These are phyloP conservation scores for Lactuca saligna DNA, from an alignment of 129 eudicot species.

Conservation along the genomic window DNA sequence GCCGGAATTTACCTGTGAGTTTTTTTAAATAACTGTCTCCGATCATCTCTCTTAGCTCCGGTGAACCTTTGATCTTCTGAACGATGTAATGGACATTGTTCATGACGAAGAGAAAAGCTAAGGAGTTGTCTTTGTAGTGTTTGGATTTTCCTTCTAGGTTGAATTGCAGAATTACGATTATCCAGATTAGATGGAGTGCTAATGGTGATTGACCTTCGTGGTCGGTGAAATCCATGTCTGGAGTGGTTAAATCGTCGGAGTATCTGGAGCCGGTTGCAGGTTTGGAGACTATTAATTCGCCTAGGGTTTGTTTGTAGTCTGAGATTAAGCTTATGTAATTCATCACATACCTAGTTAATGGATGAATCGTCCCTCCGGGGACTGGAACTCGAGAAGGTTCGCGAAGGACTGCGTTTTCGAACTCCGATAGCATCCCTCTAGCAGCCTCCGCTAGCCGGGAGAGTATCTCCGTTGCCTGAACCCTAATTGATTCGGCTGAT, in stretches of 20 bases:
- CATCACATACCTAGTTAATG: slow-evolving; percentile 88
- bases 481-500: slow-evolving; percentile 52
- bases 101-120: slow-evolving; percentile 68
- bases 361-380: slow-evolving; percentile 89
- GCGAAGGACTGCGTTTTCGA: slow-evolving; percentile 66
- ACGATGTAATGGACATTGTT: slow-evolving; percentile 76
- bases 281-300: slow-evolving; percentile 56
- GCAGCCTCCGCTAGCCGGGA: slow-evolving; percentile 78
- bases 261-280: slow-evolving; percentile 61
- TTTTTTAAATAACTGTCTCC: slow-evolving; percentile 56
- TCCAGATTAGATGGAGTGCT: slow-evolving; percentile 67
- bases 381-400: slow-evolving; percentile 71
- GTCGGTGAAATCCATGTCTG: slow-evolving; percentile 63
- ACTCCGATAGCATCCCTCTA: slow-evolving; percentile 68
- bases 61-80: slow-evolving; percentile 64
- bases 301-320: slow-evolving; percentile 62
- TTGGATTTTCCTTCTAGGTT: slow-evolving; percentile 70
- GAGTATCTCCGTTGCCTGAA: slow-evolving; percentile 63
- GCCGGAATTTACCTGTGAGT: slow-evolving; percentile 51
- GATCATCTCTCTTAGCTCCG: slow-evolving; percentile 65
- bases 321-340: slow-evolving; percentile 74
- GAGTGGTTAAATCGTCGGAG: slow-evolving; percentile 49
- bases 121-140: slow-evolving; percentile 55
- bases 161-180: slow-evolving; percentile 50
- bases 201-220: slow-evolving; percentile 53